Evolutionary conservation across 441 rosid genomes (phyloP), one percentile per base, ranked within the genome.

Genomic region (Flueggea neowawraea): DNA sequence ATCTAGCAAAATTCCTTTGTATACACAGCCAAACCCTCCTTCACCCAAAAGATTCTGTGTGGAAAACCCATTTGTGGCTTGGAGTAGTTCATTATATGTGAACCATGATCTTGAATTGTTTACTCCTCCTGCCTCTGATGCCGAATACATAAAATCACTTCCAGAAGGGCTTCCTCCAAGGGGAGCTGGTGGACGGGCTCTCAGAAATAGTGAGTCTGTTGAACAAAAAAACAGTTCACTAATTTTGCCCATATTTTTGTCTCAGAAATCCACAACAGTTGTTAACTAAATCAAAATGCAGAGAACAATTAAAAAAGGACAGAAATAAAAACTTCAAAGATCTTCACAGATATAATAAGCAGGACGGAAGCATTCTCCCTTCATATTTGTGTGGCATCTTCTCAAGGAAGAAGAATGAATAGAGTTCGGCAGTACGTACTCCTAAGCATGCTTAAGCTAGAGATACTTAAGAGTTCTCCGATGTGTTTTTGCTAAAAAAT

Each of bases 1-100:
- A 64, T 85, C 87, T 17, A 76, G 58, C 52, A 94, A 80, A 61
- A 73, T 58, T 13, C 99, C 99, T 84, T 87, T 94, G 75, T 89
- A 89, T 22, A 94, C 99, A 65, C 88, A 84, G 44, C 99, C 99
- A 80, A 91, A 91, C n/a, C 97, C 95, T 58, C 99, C 97, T 84
- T 94, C 94, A 52, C 99, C 99, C 53, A 91, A 76, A 58, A 86
- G 83, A 76, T 94, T 94, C 56, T 74, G 70, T 0, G 67, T 60
- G 2, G 96, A 82, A 78, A 91, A 94, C 41, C 88, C 84, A 75
- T 77, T 61, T 5, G 97, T 91, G 54, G 91, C 96, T 69, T 71
- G 82, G 48, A 68, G 62, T 58, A 94, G 82, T 55, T 94, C 99
- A 4, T 84, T 89, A 65, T 87, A 94, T 0, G 97, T 77, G 76